Evolutionary conservation across 2,329 filamentous ascomycete genomes (phyloP), one percentile per base, ranked within the genome.

Genomic region (Dothideomycetidae sp.): DNA sequence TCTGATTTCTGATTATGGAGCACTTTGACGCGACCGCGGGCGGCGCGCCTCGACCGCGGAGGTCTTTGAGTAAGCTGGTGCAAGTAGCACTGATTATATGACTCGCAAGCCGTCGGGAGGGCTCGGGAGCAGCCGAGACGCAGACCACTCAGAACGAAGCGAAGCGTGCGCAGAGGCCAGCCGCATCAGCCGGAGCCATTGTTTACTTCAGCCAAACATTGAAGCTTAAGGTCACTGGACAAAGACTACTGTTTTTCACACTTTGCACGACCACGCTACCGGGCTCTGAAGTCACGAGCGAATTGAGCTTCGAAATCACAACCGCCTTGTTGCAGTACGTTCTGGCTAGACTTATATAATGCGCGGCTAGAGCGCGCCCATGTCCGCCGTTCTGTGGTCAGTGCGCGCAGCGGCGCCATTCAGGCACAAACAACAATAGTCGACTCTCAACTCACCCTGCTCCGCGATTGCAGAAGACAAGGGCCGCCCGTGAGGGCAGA

Each of bases 401-500:
- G 36, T 38, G 36, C 36, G 31, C 21, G 7, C 7, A 26, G 21
- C 21, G 21, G 21, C n/a, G n/a, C n/a, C 21, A 26, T 26, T n/a
- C 21, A 26, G 21, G 21, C 21, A 26, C 21, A 26, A n/a, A 38
- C 28, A 38, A 33, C 31, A 31, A 38, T 32, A 38, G 11, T n/a
- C 30, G n/a, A n/a, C n/a, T 30, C 29, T 38, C 36, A 33, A 26
- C 15, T 26, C 16, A 16, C 14, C 5, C 7, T 10, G 26, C n/a
- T n/a, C 5, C n/a, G 11, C 29, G 10, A 26, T 19, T 17, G 12
- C 29, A 32, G 15, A 16, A 12, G 19, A 12, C 4, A 23, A 7
- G 33, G 36, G 15, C 33, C 10, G 36, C 36, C 36, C 36, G 36
- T 17, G 11, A 21, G 36, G 36, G 36, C 36, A 31, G 36, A 38